Conservation (phyloP, 805 yeast species). For the Teunomyces gatunensis region DNA sequence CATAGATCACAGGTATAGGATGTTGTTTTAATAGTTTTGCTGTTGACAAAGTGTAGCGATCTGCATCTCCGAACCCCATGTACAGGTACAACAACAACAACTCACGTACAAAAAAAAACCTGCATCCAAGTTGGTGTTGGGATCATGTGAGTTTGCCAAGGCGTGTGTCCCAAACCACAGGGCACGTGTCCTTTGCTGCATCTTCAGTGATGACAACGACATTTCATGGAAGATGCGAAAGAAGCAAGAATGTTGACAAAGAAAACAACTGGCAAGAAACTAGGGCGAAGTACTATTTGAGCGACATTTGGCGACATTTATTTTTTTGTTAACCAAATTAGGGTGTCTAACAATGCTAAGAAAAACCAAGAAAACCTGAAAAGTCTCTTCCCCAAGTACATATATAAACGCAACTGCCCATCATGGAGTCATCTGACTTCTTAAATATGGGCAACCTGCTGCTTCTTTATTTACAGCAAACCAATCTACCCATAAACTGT, state of each 20-base stretch:
- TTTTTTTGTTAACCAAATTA: neutral
- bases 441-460: slow-evolving; percentile 17
- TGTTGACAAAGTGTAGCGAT: neutral
- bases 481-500: slow-evolving; percentile 28
- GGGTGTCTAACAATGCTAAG: neutral
- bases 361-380: slow-evolving; percentile 5
- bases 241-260: neutral
- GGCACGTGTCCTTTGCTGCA: neutral
- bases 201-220: neutral
- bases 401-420: slow-evolving; percentile 5
- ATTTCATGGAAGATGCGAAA: neutral
- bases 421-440: slow-evolving; percentile 3
- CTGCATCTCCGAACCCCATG: neutral
- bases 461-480: slow-evolving; percentile 17
- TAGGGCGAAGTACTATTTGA: neutral
- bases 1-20: slow-evolving; percentile 4
- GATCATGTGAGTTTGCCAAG: neutral
- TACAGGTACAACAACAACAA: neutral
- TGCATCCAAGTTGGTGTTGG: neutral
- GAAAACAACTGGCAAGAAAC: too few relatives aligned
- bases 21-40: neutral
- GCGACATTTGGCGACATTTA: neutral
- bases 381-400: neutral
- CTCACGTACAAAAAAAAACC: neutral
- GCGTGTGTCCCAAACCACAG: neutral